These are phyloP conservation scores for Phytopythium oedochilum DNA, from an alignment of 352 stramenopile genomes.

Conservation along the genomic window DNA sequence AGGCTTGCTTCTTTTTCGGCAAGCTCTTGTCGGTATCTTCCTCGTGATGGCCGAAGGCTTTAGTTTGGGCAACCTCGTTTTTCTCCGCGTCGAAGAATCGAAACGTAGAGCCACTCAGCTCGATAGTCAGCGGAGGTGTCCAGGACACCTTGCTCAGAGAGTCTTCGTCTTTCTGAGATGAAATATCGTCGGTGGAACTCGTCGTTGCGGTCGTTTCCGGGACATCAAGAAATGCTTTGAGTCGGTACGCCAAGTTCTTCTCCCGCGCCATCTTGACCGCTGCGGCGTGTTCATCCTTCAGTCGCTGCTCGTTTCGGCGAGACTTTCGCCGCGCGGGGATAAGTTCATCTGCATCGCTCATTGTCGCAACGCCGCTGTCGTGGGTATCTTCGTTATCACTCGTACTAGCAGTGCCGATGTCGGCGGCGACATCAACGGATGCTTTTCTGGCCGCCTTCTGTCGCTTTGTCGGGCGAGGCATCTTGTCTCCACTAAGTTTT, in stretches of 20 bases:
- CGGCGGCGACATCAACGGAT: background rate
- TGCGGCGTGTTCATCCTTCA: slow-evolving; percentile 63
- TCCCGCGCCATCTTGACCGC: slow-evolving; percentile 55
- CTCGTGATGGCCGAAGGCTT: slow-evolving; percentile 13
- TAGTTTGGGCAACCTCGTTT: slow-evolving; percentile 6
- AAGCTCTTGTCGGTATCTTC: background rate
- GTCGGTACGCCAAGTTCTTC: slow-evolving; percentile 50
- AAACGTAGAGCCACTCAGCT: slow-evolving; percentile 26
- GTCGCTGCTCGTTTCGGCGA: slow-evolving; percentile 52
- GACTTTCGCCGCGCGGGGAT: slow-evolving; percentile 48
- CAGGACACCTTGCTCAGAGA: slow-evolving; percentile 12
- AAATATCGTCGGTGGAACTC: slow-evolving; percentile 4
- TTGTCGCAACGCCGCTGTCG: slow-evolving; percentile 22
- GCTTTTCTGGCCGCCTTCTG: slow-evolving; percentile 4
- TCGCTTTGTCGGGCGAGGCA: slow-evolving; percentile 8
- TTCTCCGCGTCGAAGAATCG: slow-evolving; percentile 16
- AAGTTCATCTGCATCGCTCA: slow-evolving; percentile 19
- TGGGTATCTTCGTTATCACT: slow-evolving; percentile 39
- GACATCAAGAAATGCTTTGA: slow-evolving; percentile 34
- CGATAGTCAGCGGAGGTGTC: slow-evolving; percentile 17
- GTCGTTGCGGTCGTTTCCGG: slow-evolving; percentile 5
- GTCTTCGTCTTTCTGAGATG: slow-evolving; percentile 1
- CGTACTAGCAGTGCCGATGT: background rate
- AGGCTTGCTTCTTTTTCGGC: background rate
- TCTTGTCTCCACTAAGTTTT: background rate